Evolutionary conservation across 306 rosid genomes (phyloP), one percentile per base, ranked within the genome.

Genomic region (Cicer yamashitae): DNA sequence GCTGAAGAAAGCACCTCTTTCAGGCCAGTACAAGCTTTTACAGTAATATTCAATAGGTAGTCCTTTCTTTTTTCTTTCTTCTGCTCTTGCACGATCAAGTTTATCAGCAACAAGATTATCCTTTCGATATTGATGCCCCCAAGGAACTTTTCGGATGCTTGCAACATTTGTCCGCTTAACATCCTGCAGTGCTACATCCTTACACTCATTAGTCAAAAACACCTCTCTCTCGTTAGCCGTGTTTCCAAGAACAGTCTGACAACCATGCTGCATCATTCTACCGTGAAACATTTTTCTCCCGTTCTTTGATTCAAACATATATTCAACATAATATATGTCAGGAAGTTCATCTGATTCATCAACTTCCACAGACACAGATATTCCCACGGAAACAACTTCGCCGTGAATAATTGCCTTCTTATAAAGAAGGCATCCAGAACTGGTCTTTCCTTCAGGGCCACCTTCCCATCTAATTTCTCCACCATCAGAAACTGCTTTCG

Each of bases 211-310:
- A 40, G 89, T 92, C 70, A 94, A 79, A 87, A 94, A 94, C 37
- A 94, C 82, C 82, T 94, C 97, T 52, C 97, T 88, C 85, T 88
- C 96, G 52, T 84, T 92, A 10, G 93, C 97, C 54, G 97, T 67
- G 60, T 94, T 94, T 65, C 96, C 99, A 77, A 94, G 93, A 78
- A 94, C 96, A 74, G 99, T 94, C 54, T 86, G 79, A 22, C 89
- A 84, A 65, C 97, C 99, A 77, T 74, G 86, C 57, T 85, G 85
- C 92, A 90, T 74, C 79, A 86, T 10, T 84, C 97, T 86, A 9
- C 97, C 99, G 69, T 94, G 99, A 64, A 92, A 86, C 93, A 89
- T 88, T 81, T 92, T 92, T 65, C 71, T 79, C 54, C 93, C 96
- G 57, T 61, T 65, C 39, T 76, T 84, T 30, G 92, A 76, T 82